Conservation (phyloP, 331 rosid genomes). For the Quercus lobata region DNA sequence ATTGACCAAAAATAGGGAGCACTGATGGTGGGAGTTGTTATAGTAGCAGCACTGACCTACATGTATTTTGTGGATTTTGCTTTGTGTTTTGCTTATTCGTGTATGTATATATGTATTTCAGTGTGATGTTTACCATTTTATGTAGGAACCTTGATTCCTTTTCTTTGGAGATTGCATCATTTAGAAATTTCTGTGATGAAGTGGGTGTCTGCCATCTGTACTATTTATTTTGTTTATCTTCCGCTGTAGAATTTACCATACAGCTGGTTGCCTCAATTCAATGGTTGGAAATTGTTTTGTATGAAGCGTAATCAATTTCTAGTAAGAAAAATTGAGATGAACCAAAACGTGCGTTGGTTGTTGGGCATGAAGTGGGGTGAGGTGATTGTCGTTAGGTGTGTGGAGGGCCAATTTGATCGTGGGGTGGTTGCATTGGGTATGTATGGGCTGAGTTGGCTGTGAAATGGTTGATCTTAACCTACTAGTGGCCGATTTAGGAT, state of each 20-base stretch:
- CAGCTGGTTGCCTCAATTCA: neutral
- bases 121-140: conserved; percentile 29
- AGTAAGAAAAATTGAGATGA: neutral
- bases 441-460: too few species aligned
- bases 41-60: conserved; percentile 26
- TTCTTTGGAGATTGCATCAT: conserved; percentile 17
- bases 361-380: too few species aligned
- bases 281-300: neutral
- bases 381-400: too few species aligned
- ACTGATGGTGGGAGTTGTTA: conserved; percentile 22
- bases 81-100: conserved; percentile 23
- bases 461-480: too few species aligned
- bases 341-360: too few species aligned
- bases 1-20: conserved; percentile 20
- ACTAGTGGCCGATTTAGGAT: too few species aligned
- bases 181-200: conserved; percentile 18
- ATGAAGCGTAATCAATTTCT: neutral
- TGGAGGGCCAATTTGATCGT: too few species aligned
- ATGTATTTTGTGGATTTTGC: conserved; percentile 37
- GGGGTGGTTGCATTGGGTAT: too few species aligned
- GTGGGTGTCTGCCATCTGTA: conserved; percentile 2
- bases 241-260: neutral
- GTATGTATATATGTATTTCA: conserved; percentile 27
- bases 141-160: conserved; percentile 28
- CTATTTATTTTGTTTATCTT: neutral